These are phyloP conservation scores for Globisporangium megalacanthum DNA, from an alignment of 352 stramenopile genomes.

Conservation along the genomic window DNA sequence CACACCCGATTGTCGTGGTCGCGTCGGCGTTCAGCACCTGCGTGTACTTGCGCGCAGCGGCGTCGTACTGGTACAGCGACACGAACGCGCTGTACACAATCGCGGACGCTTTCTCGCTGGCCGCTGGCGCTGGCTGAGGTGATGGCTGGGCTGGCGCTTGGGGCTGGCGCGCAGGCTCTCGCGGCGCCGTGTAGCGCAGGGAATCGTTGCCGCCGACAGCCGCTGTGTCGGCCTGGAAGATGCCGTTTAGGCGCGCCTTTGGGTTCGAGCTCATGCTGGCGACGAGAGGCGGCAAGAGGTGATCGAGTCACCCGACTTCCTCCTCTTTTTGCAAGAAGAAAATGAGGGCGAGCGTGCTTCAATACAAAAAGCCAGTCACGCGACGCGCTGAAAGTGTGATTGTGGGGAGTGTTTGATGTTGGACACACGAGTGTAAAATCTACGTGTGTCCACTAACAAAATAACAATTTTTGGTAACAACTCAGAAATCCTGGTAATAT, in stretches of 20 bases:
- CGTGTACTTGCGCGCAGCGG: conserved; percentile 44
- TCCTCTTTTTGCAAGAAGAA: too few relatives aligned
- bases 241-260: conserved; percentile 40
- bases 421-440: too few relatives aligned
- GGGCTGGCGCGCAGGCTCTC: conserved; percentile 40
- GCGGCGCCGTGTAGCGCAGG: conserved; percentile 60
- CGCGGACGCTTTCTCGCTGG: conserved; percentile 19
- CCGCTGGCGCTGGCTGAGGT: conserved; percentile 10
- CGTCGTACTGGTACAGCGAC: conserved; percentile 74
- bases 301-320: too few relatives aligned
- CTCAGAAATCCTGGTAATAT: too few relatives aligned
- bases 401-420: too few relatives aligned
- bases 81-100: conserved; percentile 70
- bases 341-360: too few relatives aligned
- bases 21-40: conserved; percentile 36
- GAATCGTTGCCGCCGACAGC: conserved; percentile 46
- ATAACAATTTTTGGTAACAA: too few relatives aligned
- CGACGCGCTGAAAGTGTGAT: too few relatives aligned
- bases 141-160: conserved; percentile 16
- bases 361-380: too few relatives aligned
- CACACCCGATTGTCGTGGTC: conserved; percentile 44
- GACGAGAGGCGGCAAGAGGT: too few relatives aligned
- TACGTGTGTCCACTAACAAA: too few relatives aligned
- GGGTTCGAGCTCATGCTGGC: conserved; percentile 34
- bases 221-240: conserved; percentile 41